Percentiles rank a stretch among this genome's conserved stretches.
phyloP scores from a whole-genome alignment of 23 red algal genomes.

The Agarophyton chilense region DNA sequence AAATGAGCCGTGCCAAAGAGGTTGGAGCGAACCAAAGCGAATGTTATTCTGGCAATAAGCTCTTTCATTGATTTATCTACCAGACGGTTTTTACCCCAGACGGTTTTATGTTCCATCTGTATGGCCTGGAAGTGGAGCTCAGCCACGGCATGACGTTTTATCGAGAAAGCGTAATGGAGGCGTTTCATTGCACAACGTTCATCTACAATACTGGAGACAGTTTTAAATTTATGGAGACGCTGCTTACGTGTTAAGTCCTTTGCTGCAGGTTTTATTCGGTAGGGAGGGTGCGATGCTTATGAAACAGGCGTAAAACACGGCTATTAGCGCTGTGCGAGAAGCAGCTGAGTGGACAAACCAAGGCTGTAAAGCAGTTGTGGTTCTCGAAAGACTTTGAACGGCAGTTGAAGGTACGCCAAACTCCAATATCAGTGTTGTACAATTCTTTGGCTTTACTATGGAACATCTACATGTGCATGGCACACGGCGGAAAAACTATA shows the following conservation, averaged over 20 bases:
- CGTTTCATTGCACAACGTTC: not conserved
- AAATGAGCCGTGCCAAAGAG: no score
- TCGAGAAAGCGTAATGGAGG: not conserved
- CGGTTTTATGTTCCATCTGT: not conserved
- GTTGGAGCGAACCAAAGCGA: no score
- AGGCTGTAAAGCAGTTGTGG: not conserved
- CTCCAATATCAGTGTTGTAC: not conserved
- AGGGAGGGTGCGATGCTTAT: no score
- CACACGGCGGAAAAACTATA: no score
- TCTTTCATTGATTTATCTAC: no score
- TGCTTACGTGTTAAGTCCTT: no score
- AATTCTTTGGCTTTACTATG: no score
- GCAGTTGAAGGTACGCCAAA: not conserved
- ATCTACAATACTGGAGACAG: not conserved
- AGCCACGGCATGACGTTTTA: slow-evolving; percentile 8
- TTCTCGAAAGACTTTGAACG: not conserved
- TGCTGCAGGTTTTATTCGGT: no score
- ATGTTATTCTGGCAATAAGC: no score
- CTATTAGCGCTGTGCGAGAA: not conserved
- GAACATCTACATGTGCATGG: no score
- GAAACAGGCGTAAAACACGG: no score
- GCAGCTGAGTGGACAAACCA: slow-evolving; percentile 1
- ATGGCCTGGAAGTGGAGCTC: not conserved
- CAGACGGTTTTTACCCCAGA: not conserved
- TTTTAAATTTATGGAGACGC: no score